Percentiles rank a stretch among this genome's conserved stretches.
These are phyloP conservation scores for Cyberlindnera bimundalis DNA, from an alignment of 805 yeast species.

Conservation along the genomic window DNA sequence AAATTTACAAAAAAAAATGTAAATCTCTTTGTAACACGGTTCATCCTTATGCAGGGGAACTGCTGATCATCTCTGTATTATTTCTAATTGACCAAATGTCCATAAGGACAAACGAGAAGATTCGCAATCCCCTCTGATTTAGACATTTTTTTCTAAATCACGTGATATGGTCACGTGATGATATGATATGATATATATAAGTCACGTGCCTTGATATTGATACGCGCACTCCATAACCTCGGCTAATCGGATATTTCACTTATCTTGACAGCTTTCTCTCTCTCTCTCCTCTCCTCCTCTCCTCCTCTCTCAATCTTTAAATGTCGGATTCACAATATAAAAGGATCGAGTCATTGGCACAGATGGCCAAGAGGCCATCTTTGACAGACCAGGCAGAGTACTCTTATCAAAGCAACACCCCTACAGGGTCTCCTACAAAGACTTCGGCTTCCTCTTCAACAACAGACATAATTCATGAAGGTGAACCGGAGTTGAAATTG, in stretches of 20 bases:
- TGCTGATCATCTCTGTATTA: conserved; percentile 99
- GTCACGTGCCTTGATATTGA: no score
- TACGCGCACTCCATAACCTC: no score
- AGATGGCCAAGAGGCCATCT: conserved; percentile 13
- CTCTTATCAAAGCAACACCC: not conserved
- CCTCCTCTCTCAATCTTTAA: no score
- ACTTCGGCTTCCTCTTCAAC: no score
- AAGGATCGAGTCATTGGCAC: conserved; percentile 8
- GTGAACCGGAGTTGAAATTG: conserved; percentile 1
- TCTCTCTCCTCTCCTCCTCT: no score
- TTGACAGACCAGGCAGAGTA: conserved; percentile 14
- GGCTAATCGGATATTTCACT: no score
- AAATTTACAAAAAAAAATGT: conserved; percentile 27
- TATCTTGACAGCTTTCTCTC: no score
- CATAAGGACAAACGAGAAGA: conserved; percentile 47
- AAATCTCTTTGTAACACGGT: conserved; percentile 99
- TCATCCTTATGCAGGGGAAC: conserved; percentile 99
- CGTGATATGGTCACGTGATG: no score
- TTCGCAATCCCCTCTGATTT: no score
- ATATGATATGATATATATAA: no score
- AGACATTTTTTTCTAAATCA: no score
- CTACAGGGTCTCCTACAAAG: not conserved
- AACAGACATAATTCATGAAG: no score
- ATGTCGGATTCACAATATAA: conserved; percentile 1
- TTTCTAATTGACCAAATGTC: conserved; percentile 99